Conservation (phyloP, 768 basidiomycete genomes). For the Tulasnella sp. region DNA sequence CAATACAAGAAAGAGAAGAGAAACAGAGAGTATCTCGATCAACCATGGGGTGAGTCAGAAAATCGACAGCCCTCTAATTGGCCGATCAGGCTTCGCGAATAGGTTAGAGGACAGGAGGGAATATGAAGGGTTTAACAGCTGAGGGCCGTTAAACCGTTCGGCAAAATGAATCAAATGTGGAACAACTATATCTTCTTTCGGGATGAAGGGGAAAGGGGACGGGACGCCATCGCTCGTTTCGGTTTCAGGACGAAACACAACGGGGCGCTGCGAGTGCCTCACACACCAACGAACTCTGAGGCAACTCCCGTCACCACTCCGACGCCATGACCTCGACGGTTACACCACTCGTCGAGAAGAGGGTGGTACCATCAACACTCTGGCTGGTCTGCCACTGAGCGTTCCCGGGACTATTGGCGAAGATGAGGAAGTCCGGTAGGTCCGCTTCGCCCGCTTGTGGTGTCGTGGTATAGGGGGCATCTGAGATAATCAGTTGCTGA, state of each 20-base stretch:
- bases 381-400: not conserved
- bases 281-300: not conserved
- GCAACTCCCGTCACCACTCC: conserved; percentile 1
- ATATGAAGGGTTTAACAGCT: not conserved
- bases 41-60: not conserved
- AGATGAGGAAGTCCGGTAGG: not conserved
- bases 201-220: not conserved
- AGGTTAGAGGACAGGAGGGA: not conserved
- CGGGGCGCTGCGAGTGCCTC: not conserved
- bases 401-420: not conserved
- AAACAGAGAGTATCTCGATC: not conserved
- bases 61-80: not conserved
- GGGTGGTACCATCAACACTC: not conserved
- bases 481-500: not conserved
- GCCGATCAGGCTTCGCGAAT: not conserved
- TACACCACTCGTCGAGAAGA: conserved; percentile 7
- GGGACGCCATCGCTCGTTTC: not conserved
- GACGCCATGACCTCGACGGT: conserved; percentile 17
- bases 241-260: not conserved
- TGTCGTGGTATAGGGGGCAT: conserved; percentile 5
- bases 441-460: not conserved
- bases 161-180: not conserved
- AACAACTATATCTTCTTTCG: not conserved
- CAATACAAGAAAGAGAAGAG: not conserved
- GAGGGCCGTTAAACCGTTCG: not conserved